These are phyloP conservation scores for Aspergillus wentii DNA, from an alignment of 495 filamentous ascomycete species.

Conservation along the genomic window DNA sequence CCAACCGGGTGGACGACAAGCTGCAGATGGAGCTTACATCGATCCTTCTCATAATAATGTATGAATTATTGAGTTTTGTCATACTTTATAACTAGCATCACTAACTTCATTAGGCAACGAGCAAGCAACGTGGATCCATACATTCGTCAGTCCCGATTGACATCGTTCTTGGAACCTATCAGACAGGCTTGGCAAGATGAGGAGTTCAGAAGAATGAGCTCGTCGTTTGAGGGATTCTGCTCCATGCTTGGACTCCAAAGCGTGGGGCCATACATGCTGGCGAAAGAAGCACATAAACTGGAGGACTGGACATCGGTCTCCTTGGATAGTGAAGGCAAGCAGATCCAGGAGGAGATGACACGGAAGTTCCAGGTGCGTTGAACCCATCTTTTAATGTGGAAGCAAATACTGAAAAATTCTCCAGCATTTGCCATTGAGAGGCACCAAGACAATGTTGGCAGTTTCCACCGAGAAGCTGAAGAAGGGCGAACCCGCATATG, in stretches of 20 bases:
- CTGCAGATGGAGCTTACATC: constrained; percentile 66
- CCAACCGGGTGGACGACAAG: constrained; percentile 70
- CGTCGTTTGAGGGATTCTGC: constrained; percentile 76
- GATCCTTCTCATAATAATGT: constrained; percentile 85
- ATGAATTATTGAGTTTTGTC: constrained; percentile 17
- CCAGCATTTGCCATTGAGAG: constrained; percentile 69
- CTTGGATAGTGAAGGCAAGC: constrained; percentile 74
- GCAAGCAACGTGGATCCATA: constrained; percentile 66
- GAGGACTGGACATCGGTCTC: constrained; percentile 75
- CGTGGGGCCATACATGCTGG: constrained; percentile 72
- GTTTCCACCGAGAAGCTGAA: constrained; percentile 87
- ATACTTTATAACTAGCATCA: constrained; percentile 1
- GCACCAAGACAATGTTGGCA: constrained; percentile 84
- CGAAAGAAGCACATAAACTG: constrained; percentile 67
- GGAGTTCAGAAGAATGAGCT: constrained; percentile 59
- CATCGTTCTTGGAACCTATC: constrained; percentile 72
- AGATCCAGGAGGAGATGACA: constrained; percentile 67
- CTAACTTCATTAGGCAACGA: constrained; percentile 58
- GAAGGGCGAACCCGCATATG: constrained; percentile 59
- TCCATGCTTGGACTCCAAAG: constrained; percentile 71
- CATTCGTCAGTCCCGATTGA: constrained; percentile 58
- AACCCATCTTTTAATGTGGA: too few relatives aligned
- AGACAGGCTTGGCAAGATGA: constrained; percentile 74
- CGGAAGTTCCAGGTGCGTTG: constrained; percentile 57
- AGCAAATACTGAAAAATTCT: constrained; percentile 5